Conservation (phyloP, 169 alveolate species). For the Plasmodium chabaudi region DNA sequence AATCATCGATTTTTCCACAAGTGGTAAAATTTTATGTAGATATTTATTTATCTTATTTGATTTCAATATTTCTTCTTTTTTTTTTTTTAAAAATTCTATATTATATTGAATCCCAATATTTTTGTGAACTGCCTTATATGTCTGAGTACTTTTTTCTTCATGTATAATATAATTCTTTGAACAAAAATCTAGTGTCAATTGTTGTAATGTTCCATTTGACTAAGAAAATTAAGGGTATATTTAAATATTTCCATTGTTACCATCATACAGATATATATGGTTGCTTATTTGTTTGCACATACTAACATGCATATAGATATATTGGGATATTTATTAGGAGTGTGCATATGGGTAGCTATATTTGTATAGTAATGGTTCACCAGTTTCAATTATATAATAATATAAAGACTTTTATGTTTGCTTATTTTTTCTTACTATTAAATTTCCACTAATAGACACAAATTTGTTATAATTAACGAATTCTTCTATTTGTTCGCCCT, state of each 20-base stretch:
- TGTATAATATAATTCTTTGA: constrained; percentile 59
- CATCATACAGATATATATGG: neutral
- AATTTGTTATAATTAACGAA: constrained; percentile 22
- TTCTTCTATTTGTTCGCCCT: neutral
- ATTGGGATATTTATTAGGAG: neutral
- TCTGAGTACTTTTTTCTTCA: constrained; percentile 40
- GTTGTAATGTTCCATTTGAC: constrained; percentile 22
- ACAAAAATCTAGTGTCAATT: constrained; percentile 53
- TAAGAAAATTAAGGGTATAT: neutral
- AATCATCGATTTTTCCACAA: constrained; percentile 50
- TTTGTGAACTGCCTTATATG: constrained; percentile 48
- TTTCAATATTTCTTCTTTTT: constrained; percentile 65
- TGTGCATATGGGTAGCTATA: neutral
- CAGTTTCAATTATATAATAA: neutral
- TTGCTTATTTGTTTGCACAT: neutral
- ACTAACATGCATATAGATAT: neutral
- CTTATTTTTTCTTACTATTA: constrained; percentile 3
- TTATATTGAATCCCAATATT: constrained; percentile 62
- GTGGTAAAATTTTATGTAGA: constrained; percentile 57
- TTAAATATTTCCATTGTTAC: neutral
- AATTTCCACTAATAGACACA: constrained; percentile 10
- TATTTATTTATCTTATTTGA: constrained; percentile 44
- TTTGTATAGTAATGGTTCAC: neutral
- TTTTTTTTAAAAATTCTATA: constrained; percentile 62
- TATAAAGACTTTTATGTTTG: neutral